These are phyloP conservation scores for Hypericum androsaemum DNA, from an alignment of 345 rosid genomes.

Conservation along the genomic window DNA sequence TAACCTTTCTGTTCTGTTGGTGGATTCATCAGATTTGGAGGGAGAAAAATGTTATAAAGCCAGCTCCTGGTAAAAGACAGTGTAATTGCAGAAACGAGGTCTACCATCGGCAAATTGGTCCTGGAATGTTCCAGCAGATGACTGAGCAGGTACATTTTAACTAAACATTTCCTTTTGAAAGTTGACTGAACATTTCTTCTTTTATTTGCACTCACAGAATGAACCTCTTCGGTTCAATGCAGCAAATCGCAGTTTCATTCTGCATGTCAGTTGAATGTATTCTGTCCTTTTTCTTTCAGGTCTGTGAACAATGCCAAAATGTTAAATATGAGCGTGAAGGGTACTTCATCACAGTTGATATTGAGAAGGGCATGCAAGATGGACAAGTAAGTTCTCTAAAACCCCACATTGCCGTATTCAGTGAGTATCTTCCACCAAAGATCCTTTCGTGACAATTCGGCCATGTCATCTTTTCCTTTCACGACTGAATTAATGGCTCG, in stretches of 20 bases:
- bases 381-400: conserved; percentile 60
- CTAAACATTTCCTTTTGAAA: not conserved
- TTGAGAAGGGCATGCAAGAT: conserved; percentile 98
- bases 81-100: conserved; percentile 98
- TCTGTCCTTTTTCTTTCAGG: conserved; percentile 34
- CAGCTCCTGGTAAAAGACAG: conserved; percentile 90
- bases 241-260: not conserved
- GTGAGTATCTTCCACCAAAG: too few relatives aligned
- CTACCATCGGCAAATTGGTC: conserved; percentile 96
- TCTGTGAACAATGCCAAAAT: conserved; percentile 96
- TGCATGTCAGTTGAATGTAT: not conserved
- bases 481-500: too few relatives aligned
- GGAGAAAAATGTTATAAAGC: conserved; percentile 83
- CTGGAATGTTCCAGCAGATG: conserved; percentile 99
- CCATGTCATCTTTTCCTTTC: too few relatives aligned
- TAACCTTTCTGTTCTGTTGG: not conserved
- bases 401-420: too few relatives aligned
- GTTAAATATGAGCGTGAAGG: conserved; percentile 83
- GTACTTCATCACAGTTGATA: conserved; percentile 79
- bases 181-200: not conserved
- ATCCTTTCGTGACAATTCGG: too few relatives aligned
- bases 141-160: conserved; percentile 61
- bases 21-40: conserved; percentile 71
- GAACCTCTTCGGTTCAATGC: not conserved
- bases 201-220: not conserved